A percentile compares a stretch with the other conserved stretches of the same genome.
phyloP scores from a whole-genome alignment of 192 early-diverging fungal genomes.

The Backusella sp. region DNA sequence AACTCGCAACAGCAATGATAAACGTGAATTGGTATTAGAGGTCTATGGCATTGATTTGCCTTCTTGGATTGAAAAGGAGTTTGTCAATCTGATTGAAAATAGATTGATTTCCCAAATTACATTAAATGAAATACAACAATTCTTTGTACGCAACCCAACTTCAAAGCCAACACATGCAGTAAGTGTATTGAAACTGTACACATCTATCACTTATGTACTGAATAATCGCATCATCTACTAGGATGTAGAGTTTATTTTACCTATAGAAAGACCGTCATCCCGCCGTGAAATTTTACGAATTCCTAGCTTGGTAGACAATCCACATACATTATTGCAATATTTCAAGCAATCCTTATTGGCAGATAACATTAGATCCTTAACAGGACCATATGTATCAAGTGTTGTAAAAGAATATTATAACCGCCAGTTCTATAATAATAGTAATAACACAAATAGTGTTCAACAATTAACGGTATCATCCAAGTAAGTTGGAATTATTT shows the following conservation, averaged over 20 bases:
- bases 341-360: constrained; percentile 55
- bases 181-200: constrained; percentile 12
- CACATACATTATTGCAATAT: constrained; percentile 60
- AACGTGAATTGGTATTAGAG: constrained; percentile 56
- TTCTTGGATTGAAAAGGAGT: constrained; percentile 52
- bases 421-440: not conserved
- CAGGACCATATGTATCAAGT: constrained; percentile 3
- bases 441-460: not conserved
- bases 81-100: constrained; percentile 61
- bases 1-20: constrained; percentile 29
- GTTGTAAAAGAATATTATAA: not conserved
- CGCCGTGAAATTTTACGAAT: constrained; percentile 43
- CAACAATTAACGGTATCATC: not conserved
- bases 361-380: constrained; percentile 17
- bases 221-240: constrained; percentile 13
- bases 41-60: constrained; percentile 64
- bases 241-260: constrained; percentile 79
- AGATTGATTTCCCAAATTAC: constrained; percentile 60
- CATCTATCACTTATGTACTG: not conserved
- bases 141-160: constrained; percentile 64
- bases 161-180: constrained; percentile 63
- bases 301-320: constrained; percentile 52
- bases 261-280: constrained; percentile 45
- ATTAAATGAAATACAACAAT: constrained; percentile 57
- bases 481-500: not conserved